Evolutionary conservation across 192 early-diverging fungal genomes (phyloP).

Genomic region (Globomyces pollinis-pini): DNA sequence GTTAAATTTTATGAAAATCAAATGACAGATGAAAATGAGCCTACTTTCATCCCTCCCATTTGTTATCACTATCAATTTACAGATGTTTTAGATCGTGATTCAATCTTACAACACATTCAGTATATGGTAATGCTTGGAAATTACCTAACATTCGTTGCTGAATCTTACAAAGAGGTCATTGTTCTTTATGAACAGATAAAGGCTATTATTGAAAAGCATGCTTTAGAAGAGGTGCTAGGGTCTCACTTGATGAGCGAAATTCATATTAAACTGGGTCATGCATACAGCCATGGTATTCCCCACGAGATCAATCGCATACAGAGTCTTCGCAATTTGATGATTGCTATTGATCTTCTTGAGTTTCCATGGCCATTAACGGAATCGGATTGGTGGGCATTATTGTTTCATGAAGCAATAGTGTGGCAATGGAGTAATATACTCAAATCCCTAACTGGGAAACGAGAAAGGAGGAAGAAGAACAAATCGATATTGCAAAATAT

Average conservation of each 20-base stretch:
- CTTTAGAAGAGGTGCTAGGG: not conserved
- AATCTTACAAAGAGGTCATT: conserved; percentile 2
- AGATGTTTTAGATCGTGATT: not conserved
- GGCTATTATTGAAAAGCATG: not conserved
- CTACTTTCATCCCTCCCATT: conserved; percentile 2
- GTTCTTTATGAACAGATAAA: not conserved
- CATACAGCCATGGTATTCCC: not conserved
- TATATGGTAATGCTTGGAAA: conserved; percentile 9
- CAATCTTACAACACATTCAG: not conserved
- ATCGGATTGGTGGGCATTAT: not conserved
- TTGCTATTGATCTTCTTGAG: not conserved
- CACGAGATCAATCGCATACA: conserved; percentile 4
- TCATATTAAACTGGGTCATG: conserved; percentile 1
- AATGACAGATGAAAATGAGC: not conserved
- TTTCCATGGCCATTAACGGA: conserved; percentile 4
- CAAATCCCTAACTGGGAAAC: not conserved
- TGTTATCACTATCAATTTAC: not conserved
- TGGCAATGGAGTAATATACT: not conserved
- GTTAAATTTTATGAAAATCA: conserved; percentile 3
- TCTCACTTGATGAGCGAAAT: not conserved
- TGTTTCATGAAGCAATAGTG: not conserved
- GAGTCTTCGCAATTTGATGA: not conserved
- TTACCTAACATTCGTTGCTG: not conserved
- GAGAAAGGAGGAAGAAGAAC: not conserved
- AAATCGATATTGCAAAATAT: not conserved